Conservation (phyloP, 1,284 basidiomycete genomes). For the Psilocybe mexicana region DNA sequence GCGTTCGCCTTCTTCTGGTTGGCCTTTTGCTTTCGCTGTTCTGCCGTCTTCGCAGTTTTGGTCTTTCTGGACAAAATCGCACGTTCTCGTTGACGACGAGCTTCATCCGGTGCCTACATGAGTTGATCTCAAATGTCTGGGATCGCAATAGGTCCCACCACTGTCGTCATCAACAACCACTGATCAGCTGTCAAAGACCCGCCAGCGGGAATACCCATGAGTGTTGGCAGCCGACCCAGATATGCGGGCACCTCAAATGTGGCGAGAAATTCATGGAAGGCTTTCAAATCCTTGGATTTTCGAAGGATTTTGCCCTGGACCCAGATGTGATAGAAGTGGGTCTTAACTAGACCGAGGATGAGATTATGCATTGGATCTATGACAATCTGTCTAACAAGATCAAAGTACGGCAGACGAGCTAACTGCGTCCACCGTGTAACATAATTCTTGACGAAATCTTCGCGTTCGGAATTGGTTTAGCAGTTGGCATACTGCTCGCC, state of each 20-base stretch:
- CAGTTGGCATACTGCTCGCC: background rate
- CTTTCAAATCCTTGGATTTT: slow-evolving; percentile 10
- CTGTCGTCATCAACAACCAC: slow-evolving; percentile 8
- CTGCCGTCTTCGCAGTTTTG: too few species aligned
- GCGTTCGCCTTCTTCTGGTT: too few species aligned
- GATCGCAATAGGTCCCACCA: slow-evolving; percentile 6
- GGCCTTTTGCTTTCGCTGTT: too few species aligned
- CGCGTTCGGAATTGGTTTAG: background rate
- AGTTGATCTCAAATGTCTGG: too few species aligned
- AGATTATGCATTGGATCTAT: slow-evolving; percentile 16
- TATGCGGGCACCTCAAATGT: slow-evolving; percentile 3
- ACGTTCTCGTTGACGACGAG: too few species aligned
- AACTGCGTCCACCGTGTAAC: slow-evolving; percentile 8
- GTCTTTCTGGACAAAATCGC: too few species aligned
- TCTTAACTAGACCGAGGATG: slow-evolving; percentile 14
- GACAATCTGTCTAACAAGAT: slow-evolving; percentile 9
- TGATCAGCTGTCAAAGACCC: slow-evolving; percentile 11
- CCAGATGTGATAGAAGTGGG: slow-evolving; percentile 17
- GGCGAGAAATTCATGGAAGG: slow-evolving; percentile 3
- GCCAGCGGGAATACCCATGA: slow-evolving; percentile 11
- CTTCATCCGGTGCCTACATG: too few species aligned
- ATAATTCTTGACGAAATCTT: slow-evolving; percentile 8
- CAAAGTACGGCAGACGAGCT: slow-evolving; percentile 7
- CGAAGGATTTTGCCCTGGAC: slow-evolving; percentile 8
- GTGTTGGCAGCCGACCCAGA: slow-evolving; percentile 6